phyloP scores from a whole-genome alignment of 2,329 filamentous ascomycete genomes.

The Penicillium sp. region DNA sequence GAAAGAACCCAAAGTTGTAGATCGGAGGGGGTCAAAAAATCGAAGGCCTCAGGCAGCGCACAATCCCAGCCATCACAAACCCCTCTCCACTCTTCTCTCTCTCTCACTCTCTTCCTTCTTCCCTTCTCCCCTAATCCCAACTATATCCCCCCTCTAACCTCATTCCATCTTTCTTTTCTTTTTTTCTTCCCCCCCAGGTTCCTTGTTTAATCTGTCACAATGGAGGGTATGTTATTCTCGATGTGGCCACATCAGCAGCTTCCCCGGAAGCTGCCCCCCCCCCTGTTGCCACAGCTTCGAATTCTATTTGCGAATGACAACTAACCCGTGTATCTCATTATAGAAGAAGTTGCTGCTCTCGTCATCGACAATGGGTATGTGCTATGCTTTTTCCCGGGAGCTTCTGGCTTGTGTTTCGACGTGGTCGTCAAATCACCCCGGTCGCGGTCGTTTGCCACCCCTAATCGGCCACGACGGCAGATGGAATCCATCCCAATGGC shows the following conservation, averaged over 20 bases:
- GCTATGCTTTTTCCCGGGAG: conserved; percentile 32
- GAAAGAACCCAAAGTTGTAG: neutral
- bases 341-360: conserved; percentile 99
- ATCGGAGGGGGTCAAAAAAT: conserved; percentile 8
- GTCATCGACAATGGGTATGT: conserved; percentile 99
- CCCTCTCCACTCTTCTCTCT: conserved; percentile 23
- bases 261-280: conserved; percentile 19
- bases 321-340: conserved; percentile 47
- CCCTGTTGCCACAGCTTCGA: conserved; percentile 12
- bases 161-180: conserved; percentile 39
- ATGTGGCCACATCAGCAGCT: conserved; percentile 33
- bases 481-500: conserved; percentile 18
- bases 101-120: conserved; percentile 21
- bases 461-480: conserved; percentile 18
- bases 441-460: conserved; percentile 26
- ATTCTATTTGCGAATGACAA: conserved; percentile 19
- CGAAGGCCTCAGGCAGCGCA: conserved; percentile 12
- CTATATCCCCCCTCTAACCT: conserved; percentile 38
- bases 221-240: conserved; percentile 63
- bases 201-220: conserved; percentile 46
- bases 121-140: conserved; percentile 20
- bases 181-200: conserved; percentile 32
- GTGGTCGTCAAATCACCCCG: conserved; percentile 15
- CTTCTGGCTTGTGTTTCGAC: conserved; percentile 30
- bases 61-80: conserved; percentile 33